Percentiles rank a stretch among this genome's conserved stretches.
Evolutionary conservation across 2,329 filamentous ascomycete species (phyloP).

Genomic region (Monilinia vaccinii-corymbosi): DNA sequence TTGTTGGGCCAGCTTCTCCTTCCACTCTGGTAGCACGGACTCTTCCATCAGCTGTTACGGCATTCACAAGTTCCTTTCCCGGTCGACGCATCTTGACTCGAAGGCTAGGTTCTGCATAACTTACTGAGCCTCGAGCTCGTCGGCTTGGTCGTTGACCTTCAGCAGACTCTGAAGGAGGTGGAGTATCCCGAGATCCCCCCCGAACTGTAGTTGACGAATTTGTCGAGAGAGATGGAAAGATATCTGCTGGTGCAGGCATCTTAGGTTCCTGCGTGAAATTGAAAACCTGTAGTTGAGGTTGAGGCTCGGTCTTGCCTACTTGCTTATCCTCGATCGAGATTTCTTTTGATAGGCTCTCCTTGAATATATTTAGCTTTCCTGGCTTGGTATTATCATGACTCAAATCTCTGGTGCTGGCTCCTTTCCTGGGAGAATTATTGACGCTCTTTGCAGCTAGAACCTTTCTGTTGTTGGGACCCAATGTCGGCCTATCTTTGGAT

Average conservation of each 20-base stretch:
- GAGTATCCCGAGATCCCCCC: constrained; percentile 40
- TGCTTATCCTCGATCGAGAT: background rate
- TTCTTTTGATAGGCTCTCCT: constrained; percentile 18
- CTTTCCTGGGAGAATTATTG: constrained; percentile 47
- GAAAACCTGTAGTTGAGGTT: constrained; percentile 17
- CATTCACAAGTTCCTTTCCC: constrained; percentile 66
- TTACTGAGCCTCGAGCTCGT: constrained; percentile 58
- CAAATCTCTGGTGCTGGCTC: constrained; percentile 28
- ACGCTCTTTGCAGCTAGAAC: constrained; percentile 44
- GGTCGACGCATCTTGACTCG: constrained; percentile 77
- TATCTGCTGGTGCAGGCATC: constrained; percentile 33
- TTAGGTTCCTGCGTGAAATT: constrained; percentile 29
- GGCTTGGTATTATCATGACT: constrained; percentile 32
- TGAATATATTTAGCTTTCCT: constrained; percentile 32
- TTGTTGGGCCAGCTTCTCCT: constrained; percentile 13
- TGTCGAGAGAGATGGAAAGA: constrained; percentile 42
- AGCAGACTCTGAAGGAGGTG: constrained; percentile 44
- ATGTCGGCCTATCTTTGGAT: constrained; percentile 18
- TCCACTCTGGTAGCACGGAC: constrained; percentile 23
- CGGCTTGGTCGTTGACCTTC: constrained; percentile 57
- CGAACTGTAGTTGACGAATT: constrained; percentile 31
- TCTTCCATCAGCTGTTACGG: constrained; percentile 57
- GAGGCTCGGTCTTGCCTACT: background rate
- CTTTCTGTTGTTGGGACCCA: constrained; percentile 19
- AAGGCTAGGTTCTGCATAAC: constrained; percentile 75